Conservation (phyloP, 371 early-diverging fungal species). For the Mortierella sp. region DNA sequence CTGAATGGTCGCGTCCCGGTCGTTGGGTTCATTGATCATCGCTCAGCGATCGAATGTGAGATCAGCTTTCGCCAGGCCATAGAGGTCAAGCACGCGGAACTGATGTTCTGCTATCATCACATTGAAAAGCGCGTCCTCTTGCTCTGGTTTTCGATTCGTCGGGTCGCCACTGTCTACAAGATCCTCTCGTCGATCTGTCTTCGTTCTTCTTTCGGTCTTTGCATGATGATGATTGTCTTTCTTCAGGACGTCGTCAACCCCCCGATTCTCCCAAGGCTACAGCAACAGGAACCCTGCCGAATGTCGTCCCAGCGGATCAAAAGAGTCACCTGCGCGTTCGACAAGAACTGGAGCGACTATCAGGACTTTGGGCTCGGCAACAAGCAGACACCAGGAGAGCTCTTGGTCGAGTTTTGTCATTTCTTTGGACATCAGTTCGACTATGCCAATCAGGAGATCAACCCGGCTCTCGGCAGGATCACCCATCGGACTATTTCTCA, state of each 20-base stretch:
- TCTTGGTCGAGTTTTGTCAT: constrained; percentile 74
- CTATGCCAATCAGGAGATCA: constrained; percentile 63
- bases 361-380: constrained; percentile 61
- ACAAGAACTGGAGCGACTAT: constrained; percentile 34
- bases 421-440: constrained; percentile 65
- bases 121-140: constrained; percentile 69
- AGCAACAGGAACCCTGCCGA: neutral
- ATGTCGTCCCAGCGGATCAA: neutral
- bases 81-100: constrained; percentile 68
- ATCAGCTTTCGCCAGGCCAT: constrained; percentile 70
- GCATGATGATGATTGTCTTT: neutral
- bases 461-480: constrained; percentile 27
- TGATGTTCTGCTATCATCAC: constrained; percentile 66
- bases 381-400: constrained; percentile 56
- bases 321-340: neutral
- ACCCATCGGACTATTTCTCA: neutral
- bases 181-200: neutral
- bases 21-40: constrained; percentile 4
- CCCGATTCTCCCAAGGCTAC: constrained; percentile 6
- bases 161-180: neutral
- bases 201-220: neutral
- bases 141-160: constrained; percentile 66
- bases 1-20: constrained; percentile 15
- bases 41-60: constrained; percentile 58
- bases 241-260: neutral